Percentiles rank a stretch among this genome's conserved stretches.
Evolutionary conservation across 495 filamentous ascomycete species (phyloP).

Genomic region (Letharia lupina): DNA sequence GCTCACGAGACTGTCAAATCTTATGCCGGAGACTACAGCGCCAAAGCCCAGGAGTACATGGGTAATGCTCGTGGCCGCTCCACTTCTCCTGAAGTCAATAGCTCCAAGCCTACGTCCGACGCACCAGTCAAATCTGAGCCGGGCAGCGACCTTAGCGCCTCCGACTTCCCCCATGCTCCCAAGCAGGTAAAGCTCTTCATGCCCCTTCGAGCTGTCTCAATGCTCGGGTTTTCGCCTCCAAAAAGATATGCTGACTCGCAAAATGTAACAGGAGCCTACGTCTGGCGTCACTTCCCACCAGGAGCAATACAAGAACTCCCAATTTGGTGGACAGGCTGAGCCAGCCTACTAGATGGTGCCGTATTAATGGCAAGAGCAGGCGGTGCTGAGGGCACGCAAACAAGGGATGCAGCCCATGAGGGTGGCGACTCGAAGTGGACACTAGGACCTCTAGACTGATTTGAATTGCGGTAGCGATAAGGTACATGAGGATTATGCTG

Average conservation of each 20-base stretch:
- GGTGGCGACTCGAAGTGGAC: background rate
- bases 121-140: conserved; percentile 35
- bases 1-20: conserved; percentile 69
- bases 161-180: conserved; percentile 57
- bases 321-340: conserved; percentile 27
- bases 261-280: conserved; percentile 32
- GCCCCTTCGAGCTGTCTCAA: background rate
- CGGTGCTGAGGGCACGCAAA: background rate
- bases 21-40: conserved; percentile 73
- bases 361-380: background rate
- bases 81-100: conserved; percentile 40
- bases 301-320: conserved; percentile 26
- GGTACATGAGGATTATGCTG: background rate
- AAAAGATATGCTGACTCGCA: background rate
- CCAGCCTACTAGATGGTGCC: conserved; percentile 19
- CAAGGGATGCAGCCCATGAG: background rate
- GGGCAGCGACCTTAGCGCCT: conserved; percentile 24
- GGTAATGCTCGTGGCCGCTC: conserved; percentile 44
- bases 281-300: conserved; percentile 25
- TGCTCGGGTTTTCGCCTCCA: background rate
- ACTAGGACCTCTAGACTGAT: background rate
- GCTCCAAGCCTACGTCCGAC: conserved; percentile 33
- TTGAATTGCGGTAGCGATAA: background rate
- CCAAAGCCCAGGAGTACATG: conserved; percentile 74
- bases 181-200: conserved; percentile 28